Conservation (phyloP, 495 filamentous ascomycete species). For the Penicillium egyptiacum region DNA sequence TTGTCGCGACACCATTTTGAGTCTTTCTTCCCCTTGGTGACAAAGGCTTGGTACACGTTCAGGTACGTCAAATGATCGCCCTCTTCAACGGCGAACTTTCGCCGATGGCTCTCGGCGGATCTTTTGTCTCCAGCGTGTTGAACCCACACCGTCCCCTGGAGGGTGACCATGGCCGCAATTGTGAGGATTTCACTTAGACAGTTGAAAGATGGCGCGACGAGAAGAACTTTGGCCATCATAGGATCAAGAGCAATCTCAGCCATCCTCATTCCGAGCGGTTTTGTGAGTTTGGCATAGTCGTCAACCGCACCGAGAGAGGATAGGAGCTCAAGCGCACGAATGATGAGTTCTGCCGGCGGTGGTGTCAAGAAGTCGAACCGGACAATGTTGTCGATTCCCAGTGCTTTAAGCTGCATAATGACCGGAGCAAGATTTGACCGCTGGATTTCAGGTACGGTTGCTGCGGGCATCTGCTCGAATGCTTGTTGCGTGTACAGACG, state of each 20-base stretch:
- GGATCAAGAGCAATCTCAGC: conserved; percentile 93
- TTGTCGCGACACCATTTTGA: conserved; percentile 85
- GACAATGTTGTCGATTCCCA: conserved; percentile 94
- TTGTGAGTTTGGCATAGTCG: conserved; percentile 87
- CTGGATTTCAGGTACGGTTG: conserved; percentile 87
- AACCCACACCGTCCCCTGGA: conserved; percentile 80
- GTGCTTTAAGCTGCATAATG: conserved; percentile 89
- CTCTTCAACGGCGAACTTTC: conserved; percentile 89
- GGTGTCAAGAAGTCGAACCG: conserved; percentile 88
- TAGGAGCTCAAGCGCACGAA: conserved; percentile 83
- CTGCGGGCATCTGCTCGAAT: conserved; percentile 67
- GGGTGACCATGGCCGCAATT: conserved; percentile 92
- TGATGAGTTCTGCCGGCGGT: conserved; percentile 84
- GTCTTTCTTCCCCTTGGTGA: conserved; percentile 82
- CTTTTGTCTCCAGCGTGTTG: conserved; percentile 76
- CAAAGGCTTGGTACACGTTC: conserved; percentile 90
- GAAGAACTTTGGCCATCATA: conserved; percentile 91
- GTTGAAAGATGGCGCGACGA: conserved; percentile 70
- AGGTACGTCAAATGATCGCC: conserved; percentile 93
- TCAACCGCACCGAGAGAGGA: conserved; percentile 89
- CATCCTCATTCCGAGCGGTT: conserved; percentile 84
- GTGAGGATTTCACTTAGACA: conserved; percentile 85
- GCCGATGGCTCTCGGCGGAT: conserved; percentile 64
- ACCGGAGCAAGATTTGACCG: conserved; percentile 88
- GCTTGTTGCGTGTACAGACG: conserved; percentile 83